Conservation (phyloP, 768 basidiomycete genomes). For the Agrocybe pediades region DNA sequence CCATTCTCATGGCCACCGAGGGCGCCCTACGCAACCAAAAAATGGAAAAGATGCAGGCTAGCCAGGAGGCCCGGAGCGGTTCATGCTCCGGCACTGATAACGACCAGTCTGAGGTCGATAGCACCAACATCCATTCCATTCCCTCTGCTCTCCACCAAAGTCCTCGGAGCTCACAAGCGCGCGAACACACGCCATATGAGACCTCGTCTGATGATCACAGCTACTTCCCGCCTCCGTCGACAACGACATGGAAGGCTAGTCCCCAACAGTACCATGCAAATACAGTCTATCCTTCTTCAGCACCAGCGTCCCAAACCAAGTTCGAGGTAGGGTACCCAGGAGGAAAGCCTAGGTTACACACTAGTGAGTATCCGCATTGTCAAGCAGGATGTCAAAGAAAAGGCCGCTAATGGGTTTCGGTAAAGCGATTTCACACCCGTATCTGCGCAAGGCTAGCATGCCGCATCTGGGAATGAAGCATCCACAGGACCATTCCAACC, state of each 20-base stretch:
- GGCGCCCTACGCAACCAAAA: not conserved
- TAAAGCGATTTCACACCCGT: slow-evolving; percentile 25
- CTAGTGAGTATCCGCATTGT: slow-evolving; percentile 10
- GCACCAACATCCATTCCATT: slow-evolving; percentile 14
- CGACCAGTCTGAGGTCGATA: slow-evolving; percentile 14
- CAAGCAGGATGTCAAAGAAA: not conserved
- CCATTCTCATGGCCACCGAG: not conserved
- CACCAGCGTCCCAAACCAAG: not conserved
- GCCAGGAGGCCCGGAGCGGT: slow-evolving; percentile 15
- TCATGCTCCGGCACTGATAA: slow-evolving; percentile 17
- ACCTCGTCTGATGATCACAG: slow-evolving; percentile 1
- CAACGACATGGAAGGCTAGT: slow-evolving; percentile 16
- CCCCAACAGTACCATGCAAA: slow-evolving; percentile 18
- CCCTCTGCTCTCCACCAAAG: slow-evolving; percentile 15
- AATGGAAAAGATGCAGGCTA: slow-evolving; percentile 2
- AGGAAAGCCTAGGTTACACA: slow-evolving; percentile 12
- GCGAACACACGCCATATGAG: not conserved
- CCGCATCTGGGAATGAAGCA: slow-evolving; percentile 12
- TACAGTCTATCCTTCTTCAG: slow-evolving; percentile 10
- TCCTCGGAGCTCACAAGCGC: slow-evolving; percentile 1
- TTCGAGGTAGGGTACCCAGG: not conserved
- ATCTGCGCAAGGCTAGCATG: slow-evolving; percentile 20
- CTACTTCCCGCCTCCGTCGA: slow-evolving; percentile 5
- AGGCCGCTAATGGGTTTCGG: not conserved
- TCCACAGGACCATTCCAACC: slow-evolving; percentile 6